These are phyloP conservation scores for Daldinia childiae DNA, from an alignment of 495 filamentous ascomycete genomes.

Conservation along the genomic window DNA sequence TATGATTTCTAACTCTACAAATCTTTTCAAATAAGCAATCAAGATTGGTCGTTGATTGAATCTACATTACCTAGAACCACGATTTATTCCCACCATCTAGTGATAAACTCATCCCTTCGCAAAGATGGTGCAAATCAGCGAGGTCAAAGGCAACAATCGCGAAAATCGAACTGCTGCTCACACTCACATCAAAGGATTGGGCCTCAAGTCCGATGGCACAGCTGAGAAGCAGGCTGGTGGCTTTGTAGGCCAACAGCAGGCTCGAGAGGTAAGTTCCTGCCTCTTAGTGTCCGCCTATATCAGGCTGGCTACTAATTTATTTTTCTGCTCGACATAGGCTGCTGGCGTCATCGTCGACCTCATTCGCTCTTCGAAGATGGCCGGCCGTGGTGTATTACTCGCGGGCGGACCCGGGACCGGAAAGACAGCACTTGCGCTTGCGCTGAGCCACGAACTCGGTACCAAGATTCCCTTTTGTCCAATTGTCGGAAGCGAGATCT, in stretches of 20 bases:
- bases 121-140: slow-evolving; percentile 90
- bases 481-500: slow-evolving; percentile 96
- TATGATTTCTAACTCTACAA: neutral
- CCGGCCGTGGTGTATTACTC: slow-evolving; percentile 89
- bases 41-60: slow-evolving; percentile 16
- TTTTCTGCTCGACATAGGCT: slow-evolving; percentile 59
- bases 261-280: slow-evolving; percentile 73
- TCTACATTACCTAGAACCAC: neutral
- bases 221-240: slow-evolving; percentile 80
- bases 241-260: slow-evolving; percentile 88
- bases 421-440: slow-evolving; percentile 94
- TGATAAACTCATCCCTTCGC: slow-evolving; percentile 32
- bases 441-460: slow-evolving; percentile 93
- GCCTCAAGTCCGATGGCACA: slow-evolving; percentile 80
- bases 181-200: slow-evolving; percentile 95
- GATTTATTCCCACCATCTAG: slow-evolving; percentile 11
- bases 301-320: slow-evolving; percentile 26
- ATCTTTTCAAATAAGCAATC: neutral
- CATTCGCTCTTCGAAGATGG: slow-evolving; percentile 95
- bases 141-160: slow-evolving; percentile 94
- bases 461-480: slow-evolving; percentile 98
- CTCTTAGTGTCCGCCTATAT: neutral
- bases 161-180: slow-evolving; percentile 96
- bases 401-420: slow-evolving; percentile 93
- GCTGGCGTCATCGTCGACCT: slow-evolving; percentile 95